A percentile compares a stretch with the other conserved stretches of the same genome.
These are phyloP conservation scores for Aspergillus sp. DNA, from an alignment of 2,329 filamentous ascomycete species.

Conservation along the genomic window DNA sequence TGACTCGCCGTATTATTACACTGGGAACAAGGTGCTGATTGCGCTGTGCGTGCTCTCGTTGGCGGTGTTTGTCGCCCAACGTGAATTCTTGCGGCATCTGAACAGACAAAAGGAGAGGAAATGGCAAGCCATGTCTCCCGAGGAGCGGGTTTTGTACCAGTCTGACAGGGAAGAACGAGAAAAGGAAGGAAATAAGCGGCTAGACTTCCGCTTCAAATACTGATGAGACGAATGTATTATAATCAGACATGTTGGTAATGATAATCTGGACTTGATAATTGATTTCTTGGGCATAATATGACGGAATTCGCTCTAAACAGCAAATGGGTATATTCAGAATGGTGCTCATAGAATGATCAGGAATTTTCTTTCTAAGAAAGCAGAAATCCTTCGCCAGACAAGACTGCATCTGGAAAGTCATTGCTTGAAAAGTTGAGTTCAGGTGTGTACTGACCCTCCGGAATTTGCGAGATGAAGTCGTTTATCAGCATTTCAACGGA, in stretches of 20 bases:
- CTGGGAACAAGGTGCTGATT: constrained; percentile 57
- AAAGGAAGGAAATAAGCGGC: constrained; percentile 52
- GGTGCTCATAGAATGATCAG: neutral
- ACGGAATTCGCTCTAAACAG: neutral
- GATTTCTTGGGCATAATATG: neutral
- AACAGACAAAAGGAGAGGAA: constrained; percentile 53
- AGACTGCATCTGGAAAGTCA: constrained; percentile 1
- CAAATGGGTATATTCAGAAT: neutral
- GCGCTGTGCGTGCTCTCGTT: constrained; percentile 53
- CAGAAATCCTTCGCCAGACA: neutral
- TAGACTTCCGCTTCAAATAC: constrained; percentile 57
- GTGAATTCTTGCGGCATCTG: constrained; percentile 47
- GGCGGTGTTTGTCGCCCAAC: constrained; percentile 51
- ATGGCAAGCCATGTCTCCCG: constrained; percentile 51
- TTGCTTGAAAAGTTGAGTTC: neutral
- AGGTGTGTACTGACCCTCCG: neutral
- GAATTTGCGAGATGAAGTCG: constrained; percentile 15
- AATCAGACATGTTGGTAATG: neutral
- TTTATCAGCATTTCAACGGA: constrained; percentile 13
- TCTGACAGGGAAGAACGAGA: constrained; percentile 48
- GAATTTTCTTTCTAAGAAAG: neutral
- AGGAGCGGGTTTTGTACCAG: constrained; percentile 52
- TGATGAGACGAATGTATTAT: constrained; percentile 19
- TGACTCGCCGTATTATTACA: constrained; percentile 57
- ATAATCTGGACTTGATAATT: neutral